Evolutionary conservation across 192 early-diverging fungal species (phyloP).

Genomic region (Podila horticola): DNA sequence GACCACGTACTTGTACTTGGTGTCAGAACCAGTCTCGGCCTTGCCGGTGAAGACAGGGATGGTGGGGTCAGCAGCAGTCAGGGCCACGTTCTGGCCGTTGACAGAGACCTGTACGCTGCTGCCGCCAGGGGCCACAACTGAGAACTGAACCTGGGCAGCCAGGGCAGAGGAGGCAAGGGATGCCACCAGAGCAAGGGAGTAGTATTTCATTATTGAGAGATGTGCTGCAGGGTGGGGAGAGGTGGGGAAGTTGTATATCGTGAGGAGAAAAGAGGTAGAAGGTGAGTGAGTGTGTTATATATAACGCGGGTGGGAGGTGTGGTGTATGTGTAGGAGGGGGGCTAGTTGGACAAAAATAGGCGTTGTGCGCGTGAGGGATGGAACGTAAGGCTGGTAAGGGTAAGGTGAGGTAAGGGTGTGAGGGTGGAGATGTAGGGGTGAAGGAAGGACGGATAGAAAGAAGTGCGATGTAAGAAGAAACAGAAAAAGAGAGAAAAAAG

Average conservation of each 20-base stretch:
- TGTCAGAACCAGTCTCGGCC: conserved; percentile 39
- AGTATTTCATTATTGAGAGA: conserved; percentile 5
- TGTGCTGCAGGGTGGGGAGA: neutral
- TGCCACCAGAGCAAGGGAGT: conserved; percentile 20
- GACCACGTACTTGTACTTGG: conserved; percentile 56
- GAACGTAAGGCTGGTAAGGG: neutral
- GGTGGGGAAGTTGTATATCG: neutral
- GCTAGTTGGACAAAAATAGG: neutral
- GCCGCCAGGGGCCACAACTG: conserved; percentile 55
- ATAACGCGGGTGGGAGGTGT: neutral
- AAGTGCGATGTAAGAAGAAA: neutral
- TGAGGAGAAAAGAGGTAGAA: neutral
- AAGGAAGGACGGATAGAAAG: neutral
- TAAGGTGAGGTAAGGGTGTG: neutral
- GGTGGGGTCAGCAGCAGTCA: conserved; percentile 48
- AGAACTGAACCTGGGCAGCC: conserved; percentile 55
- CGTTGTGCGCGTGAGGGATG: conserved; percentile 4
- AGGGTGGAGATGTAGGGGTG: neutral
- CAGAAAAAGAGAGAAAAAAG: neutral
- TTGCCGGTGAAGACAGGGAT: conserved; percentile 53
- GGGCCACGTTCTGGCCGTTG: conserved; percentile 27
- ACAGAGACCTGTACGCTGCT: conserved; percentile 51
- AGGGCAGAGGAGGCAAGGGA: conserved; percentile 25
- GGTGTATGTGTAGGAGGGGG: neutral
- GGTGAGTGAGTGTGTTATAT: neutral